phyloP scores from a whole-genome alignment of 495 filamentous ascomycete species.

The Penicillium alfredii region DNA sequence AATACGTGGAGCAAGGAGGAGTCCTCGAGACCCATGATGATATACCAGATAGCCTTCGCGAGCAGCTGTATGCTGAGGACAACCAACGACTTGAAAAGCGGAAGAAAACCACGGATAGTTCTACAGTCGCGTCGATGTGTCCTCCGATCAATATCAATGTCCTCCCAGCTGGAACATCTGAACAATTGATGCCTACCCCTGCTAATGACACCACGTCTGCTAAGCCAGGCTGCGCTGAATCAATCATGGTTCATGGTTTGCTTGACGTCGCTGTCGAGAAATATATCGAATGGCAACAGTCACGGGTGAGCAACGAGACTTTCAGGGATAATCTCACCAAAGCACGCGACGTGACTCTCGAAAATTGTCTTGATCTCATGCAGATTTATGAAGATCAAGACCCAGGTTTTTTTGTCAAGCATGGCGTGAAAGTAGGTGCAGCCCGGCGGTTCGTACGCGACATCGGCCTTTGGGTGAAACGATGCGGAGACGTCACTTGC shows the following conservation, averaged over 20 bases:
- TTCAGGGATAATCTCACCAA: constrained; percentile 15
- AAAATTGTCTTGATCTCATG: constrained; percentile 20
- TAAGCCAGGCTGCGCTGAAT: background rate
- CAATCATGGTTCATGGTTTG: constrained; percentile 3
- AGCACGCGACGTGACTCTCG: constrained; percentile 16
- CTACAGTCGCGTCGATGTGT: background rate
- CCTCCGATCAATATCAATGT: no score
- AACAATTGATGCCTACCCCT: background rate
- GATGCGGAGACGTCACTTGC: no score
- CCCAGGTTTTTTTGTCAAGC: constrained; percentile 21
- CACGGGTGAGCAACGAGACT: constrained; percentile 12
- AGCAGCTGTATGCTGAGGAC: constrained; percentile 7
- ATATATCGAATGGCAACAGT: constrained; percentile 19
- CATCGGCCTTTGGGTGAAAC: no score
- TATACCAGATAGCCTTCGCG: constrained; percentile 10
- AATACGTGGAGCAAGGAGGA: constrained; percentile 14
- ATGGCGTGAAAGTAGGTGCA: constrained; percentile 19
- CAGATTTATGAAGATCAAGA: constrained; percentile 23
- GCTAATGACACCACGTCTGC: background rate
- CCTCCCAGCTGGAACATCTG: no score
- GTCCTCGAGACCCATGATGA: constrained; percentile 12
- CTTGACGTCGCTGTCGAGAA: constrained; percentile 10
- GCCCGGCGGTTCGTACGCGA: constrained; percentile 20
- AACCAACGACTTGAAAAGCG: constrained; percentile 5
- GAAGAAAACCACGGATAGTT: constrained; percentile 1